Percentiles rank a stretch among this genome's conserved stretches.
Conservation (phyloP, 2,329 filamentous ascomycete species). For the Leptoxyphium fumago region DNA sequence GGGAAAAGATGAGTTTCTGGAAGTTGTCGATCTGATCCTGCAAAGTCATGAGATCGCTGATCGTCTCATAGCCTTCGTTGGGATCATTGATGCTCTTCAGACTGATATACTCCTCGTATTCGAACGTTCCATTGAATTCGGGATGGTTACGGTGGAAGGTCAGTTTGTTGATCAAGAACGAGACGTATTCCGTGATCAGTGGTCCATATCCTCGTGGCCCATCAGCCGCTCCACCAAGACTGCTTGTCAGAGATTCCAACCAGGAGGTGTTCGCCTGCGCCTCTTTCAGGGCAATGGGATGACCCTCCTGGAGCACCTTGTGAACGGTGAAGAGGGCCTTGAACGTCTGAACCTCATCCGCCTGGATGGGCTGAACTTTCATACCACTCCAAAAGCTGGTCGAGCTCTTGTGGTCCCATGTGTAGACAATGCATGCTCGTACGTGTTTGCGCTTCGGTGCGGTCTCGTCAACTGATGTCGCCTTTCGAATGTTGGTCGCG, state of each 20-base stretch:
- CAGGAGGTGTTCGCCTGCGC: slow-evolving; percentile 77
- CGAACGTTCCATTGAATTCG: slow-evolving; percentile 97
- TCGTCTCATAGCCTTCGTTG: slow-evolving; percentile 93
- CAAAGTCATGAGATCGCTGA: slow-evolving; percentile 86
- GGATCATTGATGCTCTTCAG: slow-evolving; percentile 97
- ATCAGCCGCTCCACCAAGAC: slow-evolving; percentile 63
- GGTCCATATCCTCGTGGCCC: slow-evolving; percentile 55
- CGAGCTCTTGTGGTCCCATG: slow-evolving; percentile 96
- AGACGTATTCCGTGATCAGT: slow-evolving; percentile 91
- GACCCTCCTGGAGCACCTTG: slow-evolving; percentile 93
- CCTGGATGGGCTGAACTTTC: slow-evolving; percentile 98
- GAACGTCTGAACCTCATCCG: slow-evolving; percentile 97
- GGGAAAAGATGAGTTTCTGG: slow-evolving; percentile 95
- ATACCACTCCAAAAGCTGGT: slow-evolving; percentile 93
- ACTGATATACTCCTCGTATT: slow-evolving; percentile 98
- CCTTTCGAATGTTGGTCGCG: slow-evolving; percentile 52
- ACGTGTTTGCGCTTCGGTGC: slow-evolving; percentile 84
- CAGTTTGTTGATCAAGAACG: slow-evolving; percentile 85
- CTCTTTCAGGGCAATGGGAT: slow-evolving; percentile 74
- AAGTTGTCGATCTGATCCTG: slow-evolving; percentile 98
- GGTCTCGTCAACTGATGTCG: slow-evolving; percentile 44
- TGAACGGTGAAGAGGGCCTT: slow-evolving; percentile 95
- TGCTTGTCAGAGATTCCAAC: slow-evolving; percentile 83
- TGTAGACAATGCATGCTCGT: slow-evolving; percentile 93
- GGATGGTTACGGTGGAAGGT: slow-evolving; percentile 94